phyloP scores from a whole-genome alignment of 148 eudicot genomes.

The Heliosperma pusillum region DNA sequence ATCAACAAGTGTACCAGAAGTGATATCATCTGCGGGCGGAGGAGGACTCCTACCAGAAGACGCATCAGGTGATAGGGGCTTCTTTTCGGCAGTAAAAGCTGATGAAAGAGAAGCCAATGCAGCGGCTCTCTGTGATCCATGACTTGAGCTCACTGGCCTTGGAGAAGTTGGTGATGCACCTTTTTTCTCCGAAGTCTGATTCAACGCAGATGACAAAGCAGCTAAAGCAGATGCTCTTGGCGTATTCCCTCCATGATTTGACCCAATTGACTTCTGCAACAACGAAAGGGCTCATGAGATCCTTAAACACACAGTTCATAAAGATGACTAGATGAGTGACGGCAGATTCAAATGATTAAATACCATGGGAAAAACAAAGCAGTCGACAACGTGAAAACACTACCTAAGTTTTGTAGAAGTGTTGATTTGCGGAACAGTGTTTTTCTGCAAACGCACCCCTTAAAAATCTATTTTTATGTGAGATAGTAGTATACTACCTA shows the following conservation, averaged over 20 bases:
- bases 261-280: constrained; percentile 42
- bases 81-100: no score
- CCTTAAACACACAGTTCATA: neutral
- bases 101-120: constrained; percentile 92
- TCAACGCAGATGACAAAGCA: constrained; percentile 83
- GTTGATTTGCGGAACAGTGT: no score
- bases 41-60: no score
- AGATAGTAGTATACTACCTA: no score
- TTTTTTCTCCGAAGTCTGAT: constrained; percentile 40
- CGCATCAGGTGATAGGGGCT: no score
- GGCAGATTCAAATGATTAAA: neutral
- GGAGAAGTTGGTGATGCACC: constrained; percentile 32
- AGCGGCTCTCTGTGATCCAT: constrained; percentile 88
- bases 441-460: no score
- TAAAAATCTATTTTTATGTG: no score
- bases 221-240: constrained; percentile 35
- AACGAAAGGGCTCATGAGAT: neutral
- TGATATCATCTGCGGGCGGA: no score
- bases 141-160: constrained; percentile 39
- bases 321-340: neutral
- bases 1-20: constrained; percentile 41
- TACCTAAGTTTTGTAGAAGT: no score
- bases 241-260: constrained; percentile 70
- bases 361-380: neutral
- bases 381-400: neutral